These are phyloP conservation scores for Draba incana DNA, from an alignment of 345 rosid genomes.

Conservation along the genomic window DNA sequence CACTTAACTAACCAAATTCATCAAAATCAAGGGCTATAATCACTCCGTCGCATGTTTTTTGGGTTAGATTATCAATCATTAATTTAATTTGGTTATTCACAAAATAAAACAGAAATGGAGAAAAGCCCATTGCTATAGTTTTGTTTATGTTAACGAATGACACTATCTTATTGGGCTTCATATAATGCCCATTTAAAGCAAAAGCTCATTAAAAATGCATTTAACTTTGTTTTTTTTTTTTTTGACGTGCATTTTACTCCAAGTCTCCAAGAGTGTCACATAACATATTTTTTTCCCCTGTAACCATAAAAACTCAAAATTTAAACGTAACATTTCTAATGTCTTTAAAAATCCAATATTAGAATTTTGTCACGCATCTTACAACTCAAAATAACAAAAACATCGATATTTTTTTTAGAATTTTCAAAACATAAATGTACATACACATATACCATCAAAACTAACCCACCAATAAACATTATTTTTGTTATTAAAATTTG, in stretches of 20 bases:
- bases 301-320: neutral
- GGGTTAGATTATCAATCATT: too few relatives aligned
- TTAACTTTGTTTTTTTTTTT: neutral
- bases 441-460: constrained; percentile 35
- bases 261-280: neutral
- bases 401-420: neutral
- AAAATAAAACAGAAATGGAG: too few relatives aligned
- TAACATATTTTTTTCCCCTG: neutral
- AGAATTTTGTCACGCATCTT: neutral
- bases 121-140: neutral
- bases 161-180: constrained; percentile 7
- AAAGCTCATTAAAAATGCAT: neutral
- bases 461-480: constrained; percentile 35
- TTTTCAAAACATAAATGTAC: constrained; percentile 20
- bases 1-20: too few relatives aligned
- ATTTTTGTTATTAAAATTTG: constrained; percentile 19
- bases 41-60: too few relatives aligned
- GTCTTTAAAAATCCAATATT: neutral
- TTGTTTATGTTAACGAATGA: constrained; percentile 5
- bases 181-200: neutral
- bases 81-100: too few relatives aligned
- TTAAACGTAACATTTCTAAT: neutral
- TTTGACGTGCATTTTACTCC: neutral
- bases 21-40: too few relatives aligned
- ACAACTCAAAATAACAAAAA: constrained; percentile 9